Base-by-base conservation (phyloP, 192 early-diverging fungal genomes). In the Mortierella alpina region DNA sequence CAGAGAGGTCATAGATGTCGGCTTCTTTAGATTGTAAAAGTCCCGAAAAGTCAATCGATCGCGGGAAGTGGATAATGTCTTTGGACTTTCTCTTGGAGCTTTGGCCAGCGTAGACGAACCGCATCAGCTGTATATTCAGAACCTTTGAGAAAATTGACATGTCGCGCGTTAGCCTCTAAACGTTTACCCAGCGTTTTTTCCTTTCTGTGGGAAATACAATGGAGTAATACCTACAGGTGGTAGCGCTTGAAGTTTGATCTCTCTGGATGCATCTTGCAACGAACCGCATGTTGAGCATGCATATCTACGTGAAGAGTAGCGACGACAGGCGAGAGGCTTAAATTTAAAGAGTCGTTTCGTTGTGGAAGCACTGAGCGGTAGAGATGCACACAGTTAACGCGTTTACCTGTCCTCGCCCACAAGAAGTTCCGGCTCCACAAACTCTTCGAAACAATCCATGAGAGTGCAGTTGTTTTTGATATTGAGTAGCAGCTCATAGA, bases 121-220 rank as follows among this genome's bases (percentile, higher is more conserved):
- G 82, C 80, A 84, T 82, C 41, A 84, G 10, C n/a, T 84, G 83
- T 18, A 84, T 64, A 18, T 74, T 84, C 8, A 84, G 68, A 5
- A 70, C 70, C 77, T 80, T 55, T 5, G 13, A 15, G 4, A 40
- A 10, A 9, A 42, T 31, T 18, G 17, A 46, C 44, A 13, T 18
- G 46, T n/a, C 57, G 10, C 57, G 50, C 50, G 17, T 51, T 51
- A 12, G 2, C 50, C 31, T 31, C 31, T 31, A 31, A 31, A 31
- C 31, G 3, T 31, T 31, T 3, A 31, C 1, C 31, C 31, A 31
- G 31, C 31, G 31, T 31, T 31, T 31, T 31, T 31, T 31, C 3
- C 31, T 31, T 31, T 31, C 31, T 31, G 31, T 31, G 31, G 31
- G 31, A 31, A 31, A 31, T 31, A 31, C 31, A 31, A 31, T 22